Conservation (phyloP, 495 filamentous ascomycete genomes). For the Evernia prunastri region DNA sequence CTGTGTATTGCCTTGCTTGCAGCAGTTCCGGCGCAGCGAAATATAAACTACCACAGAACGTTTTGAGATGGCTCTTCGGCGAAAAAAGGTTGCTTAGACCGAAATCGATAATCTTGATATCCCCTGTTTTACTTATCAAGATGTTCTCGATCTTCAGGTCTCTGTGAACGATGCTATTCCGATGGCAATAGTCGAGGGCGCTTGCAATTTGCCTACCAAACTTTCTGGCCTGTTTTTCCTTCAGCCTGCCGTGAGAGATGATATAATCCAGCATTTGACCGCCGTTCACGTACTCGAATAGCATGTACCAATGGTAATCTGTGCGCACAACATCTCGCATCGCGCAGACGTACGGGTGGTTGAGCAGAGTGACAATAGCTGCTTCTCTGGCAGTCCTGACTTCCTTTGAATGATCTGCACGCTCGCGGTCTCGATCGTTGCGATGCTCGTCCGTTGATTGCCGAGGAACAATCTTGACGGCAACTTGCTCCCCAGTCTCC, state of each 20-base stretch:
- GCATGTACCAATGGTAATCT: conserved; percentile 99
- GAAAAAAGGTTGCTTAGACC: conserved; percentile 95
- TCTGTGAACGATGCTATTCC: conserved; percentile 97
- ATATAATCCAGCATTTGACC: conserved; percentile 99
- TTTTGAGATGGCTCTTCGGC: conserved; percentile 80
- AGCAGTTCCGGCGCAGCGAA: conserved; percentile 95
- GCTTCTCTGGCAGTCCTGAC: conserved; percentile 93
- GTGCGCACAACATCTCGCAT: conserved; percentile 94
- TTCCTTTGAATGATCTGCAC: conserved; percentile 93
- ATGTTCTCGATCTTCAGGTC: conserved; percentile 99
- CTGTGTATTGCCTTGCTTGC: conserved; percentile 89
- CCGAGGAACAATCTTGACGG: conserved; percentile 96
- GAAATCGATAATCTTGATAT: conserved; percentile 99
- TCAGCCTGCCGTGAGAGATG: conserved; percentile 93
- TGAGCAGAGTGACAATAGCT: conserved; percentile 89
- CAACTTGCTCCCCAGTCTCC: conserved; percentile 81
- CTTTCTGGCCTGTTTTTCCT: conserved; percentile 97
- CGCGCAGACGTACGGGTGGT: conserved; percentile 94
- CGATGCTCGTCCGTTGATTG: conserved; percentile 79
- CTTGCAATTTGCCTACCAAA: conserved; percentile 97
- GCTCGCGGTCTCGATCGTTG: conserved; percentile 70
- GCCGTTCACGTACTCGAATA: conserved; percentile 98
- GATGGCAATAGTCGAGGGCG: conserved; percentile 97
- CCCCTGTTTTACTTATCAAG: conserved; percentile 95
- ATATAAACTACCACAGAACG: conserved; percentile 96